Conservation (phyloP, 441 rosid genomes). For the Breynia disticha region DNA sequence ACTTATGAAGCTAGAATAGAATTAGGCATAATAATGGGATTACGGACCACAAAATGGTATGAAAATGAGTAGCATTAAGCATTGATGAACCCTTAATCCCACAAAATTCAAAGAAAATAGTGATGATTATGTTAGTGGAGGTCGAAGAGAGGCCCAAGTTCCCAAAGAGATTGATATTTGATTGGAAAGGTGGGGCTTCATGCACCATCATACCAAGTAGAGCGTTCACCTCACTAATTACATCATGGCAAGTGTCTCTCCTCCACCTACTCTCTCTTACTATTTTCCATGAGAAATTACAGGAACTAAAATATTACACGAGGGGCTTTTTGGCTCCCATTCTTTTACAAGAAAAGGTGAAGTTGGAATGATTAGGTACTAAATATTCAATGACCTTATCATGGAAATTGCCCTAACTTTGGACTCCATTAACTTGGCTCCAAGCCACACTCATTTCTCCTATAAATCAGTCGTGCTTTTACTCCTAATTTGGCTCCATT, state of each 20-base stretch:
- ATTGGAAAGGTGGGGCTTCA: conserved; percentile 35
- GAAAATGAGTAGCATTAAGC: no score
- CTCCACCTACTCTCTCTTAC: not conserved
- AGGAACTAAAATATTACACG: conserved; percentile 13
- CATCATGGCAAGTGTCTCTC: conserved; percentile 28
- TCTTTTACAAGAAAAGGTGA: conserved; percentile 16
- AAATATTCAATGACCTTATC: conserved; percentile 35
- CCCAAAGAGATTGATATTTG: conserved; percentile 68
- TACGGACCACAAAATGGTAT: no score
- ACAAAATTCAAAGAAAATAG: no score
- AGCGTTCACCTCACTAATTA: conserved; percentile 47
- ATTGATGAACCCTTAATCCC: no score
- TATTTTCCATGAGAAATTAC: conserved; percentile 5
- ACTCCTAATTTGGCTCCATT: not conserved
- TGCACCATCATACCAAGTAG: conserved; percentile 30
- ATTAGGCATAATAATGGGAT: no score
- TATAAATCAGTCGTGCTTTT: not conserved
- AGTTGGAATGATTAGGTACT: conserved; percentile 23
- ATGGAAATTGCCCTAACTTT: conserved; percentile 15
- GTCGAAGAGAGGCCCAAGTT: conserved; percentile 67
- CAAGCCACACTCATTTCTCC: not conserved
- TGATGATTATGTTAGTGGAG: conserved; percentile 22
- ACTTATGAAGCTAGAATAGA: no score
- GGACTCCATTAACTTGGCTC: not conserved
- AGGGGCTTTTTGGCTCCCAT: conserved; percentile 26